Percentiles rank a stretch among this genome's conserved stretches.
Conservation (phyloP, 2,329 filamentous ascomycete genomes). For the Penicillium sp. region DNA sequence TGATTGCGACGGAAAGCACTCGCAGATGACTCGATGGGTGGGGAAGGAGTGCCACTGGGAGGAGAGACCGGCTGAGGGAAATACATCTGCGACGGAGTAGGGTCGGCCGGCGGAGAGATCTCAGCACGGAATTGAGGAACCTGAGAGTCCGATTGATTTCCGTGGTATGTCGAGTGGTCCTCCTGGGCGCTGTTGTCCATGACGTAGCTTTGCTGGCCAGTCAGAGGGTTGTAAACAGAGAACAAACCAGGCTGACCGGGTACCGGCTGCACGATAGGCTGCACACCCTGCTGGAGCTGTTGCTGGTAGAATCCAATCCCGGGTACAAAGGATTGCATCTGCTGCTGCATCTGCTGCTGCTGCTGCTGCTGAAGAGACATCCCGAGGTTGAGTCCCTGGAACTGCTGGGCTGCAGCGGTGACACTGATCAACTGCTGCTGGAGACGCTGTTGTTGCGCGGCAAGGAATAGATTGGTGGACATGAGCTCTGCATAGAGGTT, state of each 20-base stretch:
- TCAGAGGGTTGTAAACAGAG: conserved; percentile 80
- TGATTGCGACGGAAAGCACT: conserved; percentile 92
- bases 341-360: too few relatives aligned
- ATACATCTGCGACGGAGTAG: conserved; percentile 54
- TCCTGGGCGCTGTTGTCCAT: conserved; percentile 65
- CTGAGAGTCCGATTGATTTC: conserved; percentile 53
- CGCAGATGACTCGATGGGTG: conserved; percentile 73
- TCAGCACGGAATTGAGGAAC: conserved; percentile 70
- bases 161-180: conserved; percentile 38
- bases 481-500: conserved; percentile 84
- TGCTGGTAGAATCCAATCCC: conserved; percentile 63
- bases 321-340: conserved; percentile 49
- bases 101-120: conserved; percentile 74
- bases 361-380: conserved; percentile 36
- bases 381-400: conserved; percentile 72
- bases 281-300: conserved; percentile 66
- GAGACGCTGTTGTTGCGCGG: conserved; percentile 90
- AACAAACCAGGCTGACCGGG: conserved; percentile 73
- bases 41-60: conserved; percentile 64
- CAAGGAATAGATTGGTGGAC: conserved; percentile 86
- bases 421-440: conserved; percentile 89
- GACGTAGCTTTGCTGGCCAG: conserved; percentile 79
- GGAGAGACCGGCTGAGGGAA: conserved; percentile 68
- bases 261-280: conserved; percentile 63
- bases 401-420: conserved; percentile 79